Base-by-base conservation (phyloP, 2,329 filamentous ascomycete genomes). In the Aspergillus chevalieri region DNA sequence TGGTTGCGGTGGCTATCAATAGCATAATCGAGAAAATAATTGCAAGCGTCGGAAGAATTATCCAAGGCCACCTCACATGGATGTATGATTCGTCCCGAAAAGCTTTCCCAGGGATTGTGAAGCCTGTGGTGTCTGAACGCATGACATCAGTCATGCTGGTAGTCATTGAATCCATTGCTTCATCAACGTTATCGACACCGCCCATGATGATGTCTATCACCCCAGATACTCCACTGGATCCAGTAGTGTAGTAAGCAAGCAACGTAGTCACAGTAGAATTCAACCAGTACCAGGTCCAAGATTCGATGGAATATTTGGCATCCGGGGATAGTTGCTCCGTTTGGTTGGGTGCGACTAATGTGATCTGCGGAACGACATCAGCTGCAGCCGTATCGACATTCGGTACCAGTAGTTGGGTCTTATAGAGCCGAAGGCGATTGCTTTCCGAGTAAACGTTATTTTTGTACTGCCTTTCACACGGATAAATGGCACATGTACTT, bases 31-130 rank as follows among this genome's bases (percentile, higher is more conserved):
- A 56, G 2, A 59, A 12, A 7, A 59, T 9, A 4, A 54, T 53
- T 43, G 60, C 52, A 3, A 42, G 28, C 1, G 62, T 26, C 4
- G 65, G 61, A 6, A 66, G 45, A 21, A 60, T 56, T 5, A 66
- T 50, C 65, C 64, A 69, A 1, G 54, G 54, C 65, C 66, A 68
- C 10, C 57, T 56, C 7, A 68, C 63, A n/a, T 56, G 47, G 33
- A 63, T 58, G 24, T 58, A 67, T 4, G 59, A 62, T 50, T 63
- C 58, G n/a, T 43, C 48, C 7, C 48, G 39, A 28, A 50, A 61
- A 1, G 58, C 59, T 5, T 49, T 28, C 3, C 65, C 64, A 0
- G 21, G 21, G 14, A 60, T 43, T 7, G 47, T 36, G 2, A 42
- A 52, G 4, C 51, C 52, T 4, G 49, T 34, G 7, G 6, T 12